Percentiles rank a stretch among this genome's conserved stretches.
phyloP scores from a whole-genome alignment of 306 rosid genomes.

The Inga oerstediana region DNA sequence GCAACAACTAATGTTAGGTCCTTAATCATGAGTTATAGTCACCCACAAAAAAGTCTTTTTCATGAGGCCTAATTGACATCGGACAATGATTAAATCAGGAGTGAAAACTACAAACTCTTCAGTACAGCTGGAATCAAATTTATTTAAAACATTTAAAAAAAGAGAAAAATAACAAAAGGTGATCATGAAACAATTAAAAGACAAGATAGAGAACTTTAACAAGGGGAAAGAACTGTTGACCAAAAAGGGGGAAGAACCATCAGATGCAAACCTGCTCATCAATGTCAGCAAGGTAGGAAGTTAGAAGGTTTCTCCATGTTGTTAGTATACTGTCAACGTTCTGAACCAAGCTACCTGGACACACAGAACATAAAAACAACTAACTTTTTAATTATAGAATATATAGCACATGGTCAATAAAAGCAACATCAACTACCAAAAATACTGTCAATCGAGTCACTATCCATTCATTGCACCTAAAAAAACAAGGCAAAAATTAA shows the following conservation, averaged over 20 bases:
- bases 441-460: background rate
- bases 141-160: background rate
- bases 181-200: background rate
- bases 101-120: background rate
- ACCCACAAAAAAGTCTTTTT: background rate
- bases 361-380: constrained; percentile 1
- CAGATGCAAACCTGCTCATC: constrained; percentile 82
- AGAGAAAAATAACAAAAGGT: background rate
- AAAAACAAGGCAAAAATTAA: background rate
- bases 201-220: background rate
- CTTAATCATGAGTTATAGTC: background rate
- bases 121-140: background rate
- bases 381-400: background rate
- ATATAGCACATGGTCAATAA: background rate
- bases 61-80: background rate
- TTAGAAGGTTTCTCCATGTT: constrained; percentile 75
- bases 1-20: background rate
- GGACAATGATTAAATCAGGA: background rate
- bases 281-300: constrained; percentile 67
- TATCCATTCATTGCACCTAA: background rate
- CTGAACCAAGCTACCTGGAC: constrained; percentile 65
- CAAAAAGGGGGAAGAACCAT: background rate
- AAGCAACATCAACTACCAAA: background rate
- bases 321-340: constrained; percentile 52
- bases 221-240: constrained; percentile 19